Evolutionary conservation across 139 green algal species (phyloP), one percentile per base, ranked within the genome.

Genomic region (Mesostigma viride): DNA sequence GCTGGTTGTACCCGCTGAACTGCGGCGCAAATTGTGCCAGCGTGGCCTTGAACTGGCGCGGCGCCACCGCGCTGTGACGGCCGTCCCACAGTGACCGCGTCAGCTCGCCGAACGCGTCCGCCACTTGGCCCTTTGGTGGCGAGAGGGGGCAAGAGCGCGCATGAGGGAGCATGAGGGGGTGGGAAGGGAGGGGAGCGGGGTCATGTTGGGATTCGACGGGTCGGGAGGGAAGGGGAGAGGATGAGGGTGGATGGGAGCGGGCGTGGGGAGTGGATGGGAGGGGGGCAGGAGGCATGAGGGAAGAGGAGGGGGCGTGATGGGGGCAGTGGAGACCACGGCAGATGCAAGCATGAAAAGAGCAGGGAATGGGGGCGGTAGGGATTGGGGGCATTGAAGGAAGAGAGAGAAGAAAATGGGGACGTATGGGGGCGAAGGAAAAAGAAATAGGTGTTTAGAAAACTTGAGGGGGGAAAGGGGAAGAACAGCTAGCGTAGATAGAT

Each of bases 1-100:
- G 91, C 82, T 97, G 91, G 33, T 80, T 79, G 70, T 96, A 96
- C 11, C 89, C 91, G 27, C 68, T 82, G 73, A 98, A 98, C 34
- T 95, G 89, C 3, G 85, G 86, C 2, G 89, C 88, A 83, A 95
- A 96, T 57, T 82, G 76, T 1, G 77, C 83, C 5, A 97, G 82
- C 36, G 77, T 75, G 31, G 69, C 67, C 77, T 95, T 96, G 84
- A 96, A 96, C 2, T 62, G 63, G 27, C 76, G 76, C 20, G 87
- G 87, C 1, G 65, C 61, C 0, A 92, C 74, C 22, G 64, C 63
- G 30, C 66, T 66, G 31, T 36, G n/a, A 28, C 77, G 51, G 51
- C 82, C 80, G 69, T 79, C 67, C 92, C 92, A 98, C 28, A 97
- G 74, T 68, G 87, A 85, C 17, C 71, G 47, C 69, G 96, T 85